phyloP scores from a whole-genome alignment of 2,329 filamentous ascomycete genomes.

The Arthroderma sp. region DNA sequence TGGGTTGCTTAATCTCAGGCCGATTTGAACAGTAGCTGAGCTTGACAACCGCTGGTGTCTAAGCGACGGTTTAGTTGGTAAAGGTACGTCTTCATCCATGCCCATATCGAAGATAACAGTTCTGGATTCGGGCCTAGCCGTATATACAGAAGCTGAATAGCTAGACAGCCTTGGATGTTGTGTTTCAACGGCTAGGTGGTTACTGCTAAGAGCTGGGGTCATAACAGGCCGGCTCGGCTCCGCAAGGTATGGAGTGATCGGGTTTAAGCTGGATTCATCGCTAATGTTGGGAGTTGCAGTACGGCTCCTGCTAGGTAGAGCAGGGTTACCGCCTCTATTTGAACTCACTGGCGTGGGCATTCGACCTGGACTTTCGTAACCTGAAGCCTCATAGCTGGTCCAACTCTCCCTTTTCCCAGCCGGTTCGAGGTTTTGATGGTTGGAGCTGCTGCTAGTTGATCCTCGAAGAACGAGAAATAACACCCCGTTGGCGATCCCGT shows the following conservation, averaged over 20 bases:
- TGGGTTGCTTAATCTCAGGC: slow-evolving; percentile 15
- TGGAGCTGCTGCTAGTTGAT: slow-evolving; percentile 1
- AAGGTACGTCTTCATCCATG: slow-evolving; percentile 7
- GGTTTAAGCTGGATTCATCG: no score
- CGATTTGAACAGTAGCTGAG: slow-evolving; percentile 17
- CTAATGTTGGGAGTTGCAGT: no score
- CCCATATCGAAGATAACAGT: slow-evolving; percentile 5
- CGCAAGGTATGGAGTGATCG: no score
- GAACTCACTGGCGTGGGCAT: slow-evolving; percentile 10
- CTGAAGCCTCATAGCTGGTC: neutral
- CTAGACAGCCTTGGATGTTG: no score
- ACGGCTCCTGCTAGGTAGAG: no score
- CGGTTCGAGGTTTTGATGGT: slow-evolving; percentile 6
- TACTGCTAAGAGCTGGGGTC: no score
- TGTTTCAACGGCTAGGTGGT: no score
- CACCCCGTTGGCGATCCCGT: slow-evolving; percentile 13
- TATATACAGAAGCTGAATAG: no score
- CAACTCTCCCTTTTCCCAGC: slow-evolving; percentile 2
- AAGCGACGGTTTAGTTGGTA: slow-evolving; percentile 12
- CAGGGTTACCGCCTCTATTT: slow-evolving; percentile 6
- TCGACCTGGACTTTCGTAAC: slow-evolving; percentile 8
- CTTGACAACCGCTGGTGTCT: slow-evolving; percentile 14
- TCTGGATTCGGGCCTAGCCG: no score
- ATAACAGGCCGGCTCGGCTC: no score
- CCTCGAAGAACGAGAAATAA: slow-evolving; percentile 16